Evolutionary conservation across 2,329 filamentous ascomycete species (phyloP).

Genomic region (Neofusicoccum cordaticola): DNA sequence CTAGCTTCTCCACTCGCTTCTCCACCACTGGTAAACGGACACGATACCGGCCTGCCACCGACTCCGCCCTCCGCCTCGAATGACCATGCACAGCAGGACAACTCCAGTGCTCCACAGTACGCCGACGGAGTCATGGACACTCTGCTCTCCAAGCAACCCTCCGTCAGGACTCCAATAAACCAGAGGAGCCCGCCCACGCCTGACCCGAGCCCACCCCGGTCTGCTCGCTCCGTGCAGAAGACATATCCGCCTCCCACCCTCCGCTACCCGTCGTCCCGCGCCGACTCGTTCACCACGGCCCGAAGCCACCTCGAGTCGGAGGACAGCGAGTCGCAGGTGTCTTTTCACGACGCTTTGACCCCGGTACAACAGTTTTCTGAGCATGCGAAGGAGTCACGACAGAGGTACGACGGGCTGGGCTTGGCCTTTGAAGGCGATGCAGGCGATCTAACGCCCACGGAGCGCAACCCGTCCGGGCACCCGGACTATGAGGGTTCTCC

Average conservation of each 20-base stretch:
- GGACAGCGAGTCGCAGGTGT: slow-evolving; percentile 29
- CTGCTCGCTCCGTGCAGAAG: slow-evolving; percentile 17
- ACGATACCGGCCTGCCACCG: slow-evolving; percentile 42
- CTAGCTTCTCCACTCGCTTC: slow-evolving; percentile 26
- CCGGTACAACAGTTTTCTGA: slow-evolving; percentile 20
- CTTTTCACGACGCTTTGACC: slow-evolving; percentile 27
- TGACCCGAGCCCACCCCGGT: slow-evolving; percentile 36
- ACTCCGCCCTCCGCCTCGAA: slow-evolving; percentile 44
- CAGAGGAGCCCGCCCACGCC: slow-evolving; percentile 40
- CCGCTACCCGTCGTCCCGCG: slow-evolving; percentile 41
- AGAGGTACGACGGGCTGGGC: slow-evolving; percentile 30
- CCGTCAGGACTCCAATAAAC: slow-evolving; percentile 41
- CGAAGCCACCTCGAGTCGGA: slow-evolving; percentile 40
- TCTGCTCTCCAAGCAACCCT: slow-evolving; percentile 38
- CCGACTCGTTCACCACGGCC: slow-evolving; percentile 48
- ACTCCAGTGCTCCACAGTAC: slow-evolving; percentile 31
- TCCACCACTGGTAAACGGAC: slow-evolving; percentile 22
- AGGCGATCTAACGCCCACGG: slow-evolving; percentile 32
- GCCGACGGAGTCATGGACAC: slow-evolving; percentile 40
- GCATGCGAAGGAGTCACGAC: slow-evolving; percentile 21
- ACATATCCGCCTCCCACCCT: slow-evolving; percentile 24
- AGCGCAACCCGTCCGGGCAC: slow-evolving; percentile 17
- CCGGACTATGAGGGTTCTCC: not conserved
- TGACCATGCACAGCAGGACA: slow-evolving; percentile 26
- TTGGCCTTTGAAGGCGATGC: slow-evolving; percentile 35